Percentiles rank a stretch among this genome's conserved stretches.
Evolutionary conservation across 1,284 basidiomycete genomes (phyloP).

Genomic region (Nidula niveotomentosa): DNA sequence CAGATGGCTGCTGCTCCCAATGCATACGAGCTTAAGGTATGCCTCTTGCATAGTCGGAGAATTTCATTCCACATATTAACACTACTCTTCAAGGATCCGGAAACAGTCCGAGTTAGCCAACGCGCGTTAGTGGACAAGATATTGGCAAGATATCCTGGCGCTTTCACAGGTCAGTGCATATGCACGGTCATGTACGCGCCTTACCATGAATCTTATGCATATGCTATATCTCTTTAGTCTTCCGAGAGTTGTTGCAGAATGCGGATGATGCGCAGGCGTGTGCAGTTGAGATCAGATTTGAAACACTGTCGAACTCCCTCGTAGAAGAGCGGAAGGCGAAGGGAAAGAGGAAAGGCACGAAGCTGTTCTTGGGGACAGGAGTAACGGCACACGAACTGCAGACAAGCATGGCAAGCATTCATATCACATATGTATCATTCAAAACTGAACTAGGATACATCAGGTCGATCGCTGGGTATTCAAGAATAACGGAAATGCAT

Average conservation of each 20-base stretch:
- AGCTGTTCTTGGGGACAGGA: too few species aligned
- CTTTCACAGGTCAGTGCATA: neutral
- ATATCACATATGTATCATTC: too few species aligned
- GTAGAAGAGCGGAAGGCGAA: neutral
- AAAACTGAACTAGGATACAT: too few species aligned
- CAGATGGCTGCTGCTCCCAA: too few species aligned
- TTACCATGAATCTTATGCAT: neutral
- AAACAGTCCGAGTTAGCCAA: neutral
- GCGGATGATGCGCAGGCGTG: neutral
- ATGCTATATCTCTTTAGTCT: neutral
- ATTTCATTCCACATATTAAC: too few species aligned
- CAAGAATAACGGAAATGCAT: neutral
- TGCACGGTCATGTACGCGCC: too few species aligned
- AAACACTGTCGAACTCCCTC: neutral
- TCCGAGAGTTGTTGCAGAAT: neutral
- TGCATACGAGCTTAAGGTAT: too few species aligned
- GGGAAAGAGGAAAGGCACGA: too few species aligned
- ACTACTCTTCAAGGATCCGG: neutral
- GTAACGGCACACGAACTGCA: too few species aligned
- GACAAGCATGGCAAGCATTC: too few species aligned
- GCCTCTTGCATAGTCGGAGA: too few species aligned
- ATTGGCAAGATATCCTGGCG: neutral
- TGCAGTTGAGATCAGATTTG: neutral
- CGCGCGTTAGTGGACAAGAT: neutral
- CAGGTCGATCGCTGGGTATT: neutral